These are phyloP conservation scores for Sarocladium strictum DNA, from an alignment of 2,329 filamentous ascomycete species.

Conservation along the genomic window DNA sequence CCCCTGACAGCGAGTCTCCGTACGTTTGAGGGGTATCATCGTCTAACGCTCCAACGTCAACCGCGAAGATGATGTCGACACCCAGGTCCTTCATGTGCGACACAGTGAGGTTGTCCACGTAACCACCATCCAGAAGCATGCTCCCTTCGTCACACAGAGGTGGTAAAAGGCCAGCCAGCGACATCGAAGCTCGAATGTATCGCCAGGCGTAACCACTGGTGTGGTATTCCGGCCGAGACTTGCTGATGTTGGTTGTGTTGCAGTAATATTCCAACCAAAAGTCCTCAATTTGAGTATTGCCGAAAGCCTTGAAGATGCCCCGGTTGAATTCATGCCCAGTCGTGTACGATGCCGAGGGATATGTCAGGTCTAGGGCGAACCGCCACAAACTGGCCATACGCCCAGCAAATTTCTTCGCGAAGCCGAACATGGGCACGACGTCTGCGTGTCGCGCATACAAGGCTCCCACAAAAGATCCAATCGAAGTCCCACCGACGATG, in stretches of 20 bases:
- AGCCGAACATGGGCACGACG: constrained; percentile 91
- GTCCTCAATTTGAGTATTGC: constrained; percentile 94
- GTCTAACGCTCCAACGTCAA: constrained; percentile 90
- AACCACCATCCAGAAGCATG: constrained; percentile 94
- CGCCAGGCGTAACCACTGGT: constrained; percentile 97
- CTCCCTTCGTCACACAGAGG: constrained; percentile 94
- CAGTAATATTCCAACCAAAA: constrained; percentile 99
- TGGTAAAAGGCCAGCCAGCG: constrained; percentile 83
- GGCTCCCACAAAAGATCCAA: constrained; percentile 90
- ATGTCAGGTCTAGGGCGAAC: constrained; percentile 93
- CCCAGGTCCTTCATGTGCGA: constrained; percentile 95
- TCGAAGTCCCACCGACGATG: constrained; percentile 90
- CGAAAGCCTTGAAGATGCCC: constrained; percentile 97
- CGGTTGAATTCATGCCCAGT: constrained; percentile 98
- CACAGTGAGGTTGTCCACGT: constrained; percentile 95
- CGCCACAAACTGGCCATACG: constrained; percentile 99
- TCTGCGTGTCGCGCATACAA: constrained; percentile 95
- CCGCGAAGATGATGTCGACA: constrained; percentile 88
- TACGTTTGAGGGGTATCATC: constrained; percentile 89
- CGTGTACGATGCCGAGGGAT: constrained; percentile 93
- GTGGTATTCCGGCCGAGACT: constrained; percentile 85
- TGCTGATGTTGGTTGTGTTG: constrained; percentile 98
- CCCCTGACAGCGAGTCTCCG: constrained; percentile 87
- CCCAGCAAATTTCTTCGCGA: constrained; percentile 94
- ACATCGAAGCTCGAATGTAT: constrained; percentile 96